Evolutionary conservation across 768 basidiomycete species (phyloP).

Genomic region (Imleria badia): DNA sequence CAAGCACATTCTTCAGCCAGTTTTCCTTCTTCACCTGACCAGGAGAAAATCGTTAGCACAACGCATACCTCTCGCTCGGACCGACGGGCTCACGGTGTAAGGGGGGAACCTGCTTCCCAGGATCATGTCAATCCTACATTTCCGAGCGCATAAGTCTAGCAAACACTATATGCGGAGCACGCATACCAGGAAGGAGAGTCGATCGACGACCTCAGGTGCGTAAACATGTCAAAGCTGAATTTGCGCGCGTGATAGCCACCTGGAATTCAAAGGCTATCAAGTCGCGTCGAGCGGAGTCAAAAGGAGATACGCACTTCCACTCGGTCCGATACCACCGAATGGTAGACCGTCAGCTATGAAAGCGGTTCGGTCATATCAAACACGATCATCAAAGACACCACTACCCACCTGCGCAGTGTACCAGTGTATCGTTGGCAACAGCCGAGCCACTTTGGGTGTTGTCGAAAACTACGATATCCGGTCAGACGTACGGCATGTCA

Average conservation of each 20-base stretch:
- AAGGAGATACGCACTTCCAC: conserved; percentile 56
- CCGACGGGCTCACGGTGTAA: conserved; percentile 20
- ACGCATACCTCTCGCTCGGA: not conserved
- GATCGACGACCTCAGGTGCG: conserved; percentile 62
- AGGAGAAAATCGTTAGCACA: not conserved
- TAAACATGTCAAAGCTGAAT: conserved; percentile 74
- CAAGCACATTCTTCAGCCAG: conserved; percentile 16
- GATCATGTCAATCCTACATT: conserved; percentile 23
- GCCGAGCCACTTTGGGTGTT: conserved; percentile 72
- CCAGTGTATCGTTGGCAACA: conserved; percentile 64
- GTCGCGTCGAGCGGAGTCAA: not conserved
- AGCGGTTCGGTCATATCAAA: not conserved
- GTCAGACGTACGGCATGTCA: not conserved
- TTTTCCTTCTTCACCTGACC: conserved; percentile 27
- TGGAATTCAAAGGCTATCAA: conserved; percentile 19
- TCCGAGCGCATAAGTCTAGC: not conserved
- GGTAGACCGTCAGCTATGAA: conserved; percentile 58
- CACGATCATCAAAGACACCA: not conserved
- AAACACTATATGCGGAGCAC: not conserved
- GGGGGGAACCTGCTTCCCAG: conserved; percentile 32
- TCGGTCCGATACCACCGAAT: conserved; percentile 71
- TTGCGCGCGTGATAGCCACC: conserved; percentile 74
- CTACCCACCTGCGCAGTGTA: conserved; percentile 56
- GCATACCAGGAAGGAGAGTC: conserved; percentile 39
- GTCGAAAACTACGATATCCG: conserved; percentile 49